phyloP scores from a whole-genome alignment of 1,284 basidiomycete genomes.

The Naganishia albida region DNA sequence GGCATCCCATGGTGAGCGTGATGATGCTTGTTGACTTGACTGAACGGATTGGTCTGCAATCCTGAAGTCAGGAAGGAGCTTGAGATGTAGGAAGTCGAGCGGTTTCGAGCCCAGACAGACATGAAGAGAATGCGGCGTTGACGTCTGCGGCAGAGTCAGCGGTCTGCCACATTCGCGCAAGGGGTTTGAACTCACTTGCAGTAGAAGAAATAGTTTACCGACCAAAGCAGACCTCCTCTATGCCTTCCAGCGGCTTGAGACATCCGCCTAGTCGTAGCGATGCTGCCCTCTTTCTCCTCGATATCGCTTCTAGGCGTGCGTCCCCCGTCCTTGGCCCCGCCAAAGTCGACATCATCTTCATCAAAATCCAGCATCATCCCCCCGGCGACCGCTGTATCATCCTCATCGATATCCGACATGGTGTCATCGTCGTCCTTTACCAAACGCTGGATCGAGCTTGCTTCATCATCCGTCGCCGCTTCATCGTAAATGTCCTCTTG shows the following conservation, averaged over 20 bases:
- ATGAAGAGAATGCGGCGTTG: conserved; percentile 91
- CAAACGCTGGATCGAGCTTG: conserved; percentile 42
- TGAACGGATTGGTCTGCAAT: conserved; percentile 27
- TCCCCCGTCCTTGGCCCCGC: conserved; percentile 58
- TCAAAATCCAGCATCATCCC: conserved; percentile 36
- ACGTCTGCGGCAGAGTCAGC: conserved; percentile 40
- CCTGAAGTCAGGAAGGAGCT: conserved; percentile 14
- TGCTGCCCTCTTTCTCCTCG: conserved; percentile 22
- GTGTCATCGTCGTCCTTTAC: conserved; percentile 34
- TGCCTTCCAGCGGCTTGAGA: conserved; percentile 46
- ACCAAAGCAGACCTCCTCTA: conserved; percentile 85
- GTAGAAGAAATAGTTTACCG: conserved; percentile 96
- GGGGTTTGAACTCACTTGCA: conserved; percentile 71
- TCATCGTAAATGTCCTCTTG: conserved; percentile 62
- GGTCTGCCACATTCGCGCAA: neutral
- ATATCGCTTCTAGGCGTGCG: conserved; percentile 37
- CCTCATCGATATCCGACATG: conserved; percentile 28
- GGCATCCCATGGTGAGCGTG: conserved; percentile 18
- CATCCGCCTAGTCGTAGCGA: conserved; percentile 11
- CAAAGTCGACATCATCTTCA: conserved; percentile 30
- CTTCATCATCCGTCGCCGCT: conserved; percentile 41
- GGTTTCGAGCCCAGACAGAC: conserved; percentile 84
- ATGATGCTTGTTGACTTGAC: conserved; percentile 16
- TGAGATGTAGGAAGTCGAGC: conserved; percentile 33
- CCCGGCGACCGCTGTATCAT: conserved; percentile 21